Conservation (phyloP, 78 protist genomes). For the Mantamonas sphyraenae region DNA sequence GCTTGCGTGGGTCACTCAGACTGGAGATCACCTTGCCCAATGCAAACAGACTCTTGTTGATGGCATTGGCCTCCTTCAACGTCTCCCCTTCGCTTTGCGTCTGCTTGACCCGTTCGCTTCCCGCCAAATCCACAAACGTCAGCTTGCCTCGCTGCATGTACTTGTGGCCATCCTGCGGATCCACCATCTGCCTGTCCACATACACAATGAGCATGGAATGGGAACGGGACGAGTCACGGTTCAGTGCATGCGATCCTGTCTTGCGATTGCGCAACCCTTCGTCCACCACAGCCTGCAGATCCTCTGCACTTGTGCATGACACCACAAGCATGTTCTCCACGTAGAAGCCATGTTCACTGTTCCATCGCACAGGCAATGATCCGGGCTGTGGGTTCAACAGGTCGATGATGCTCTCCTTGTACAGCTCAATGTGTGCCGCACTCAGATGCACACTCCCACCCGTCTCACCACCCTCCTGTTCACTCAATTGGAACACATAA, state of each 20-base stretch:
- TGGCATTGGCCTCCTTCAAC: constrained; percentile 26
- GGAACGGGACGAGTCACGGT: constrained; percentile 28
- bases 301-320: constrained; percentile 16
- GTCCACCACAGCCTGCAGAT: constrained; percentile 17
- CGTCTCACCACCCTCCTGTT: too few relatives aligned
- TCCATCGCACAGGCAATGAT: not conserved
- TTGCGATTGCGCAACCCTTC: constrained; percentile 14
- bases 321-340: constrained; percentile 19
- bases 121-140: constrained; percentile 48
- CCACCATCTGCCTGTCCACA: not conserved
- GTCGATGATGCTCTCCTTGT: too few relatives aligned
- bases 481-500: too few relatives aligned
- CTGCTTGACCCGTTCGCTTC: constrained; percentile 22
- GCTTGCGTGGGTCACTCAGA: not conserved
- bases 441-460: too few relatives aligned
- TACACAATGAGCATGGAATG: constrained; percentile 15
- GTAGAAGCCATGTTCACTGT: constrained; percentile 8
- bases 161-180: not conserved
- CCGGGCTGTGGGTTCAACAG: constrained; percentile 16
- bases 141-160: constrained; percentile 11
- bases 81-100: not conserved
- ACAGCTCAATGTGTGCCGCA: too few relatives aligned
- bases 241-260: constrained; percentile 14
- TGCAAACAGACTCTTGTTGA: constrained; percentile 35
- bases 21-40: constrained; percentile 31